Evolutionary conservation across 805 yeast genomes (phyloP).

Genomic region (Naumovozyma dairenensis): DNA sequence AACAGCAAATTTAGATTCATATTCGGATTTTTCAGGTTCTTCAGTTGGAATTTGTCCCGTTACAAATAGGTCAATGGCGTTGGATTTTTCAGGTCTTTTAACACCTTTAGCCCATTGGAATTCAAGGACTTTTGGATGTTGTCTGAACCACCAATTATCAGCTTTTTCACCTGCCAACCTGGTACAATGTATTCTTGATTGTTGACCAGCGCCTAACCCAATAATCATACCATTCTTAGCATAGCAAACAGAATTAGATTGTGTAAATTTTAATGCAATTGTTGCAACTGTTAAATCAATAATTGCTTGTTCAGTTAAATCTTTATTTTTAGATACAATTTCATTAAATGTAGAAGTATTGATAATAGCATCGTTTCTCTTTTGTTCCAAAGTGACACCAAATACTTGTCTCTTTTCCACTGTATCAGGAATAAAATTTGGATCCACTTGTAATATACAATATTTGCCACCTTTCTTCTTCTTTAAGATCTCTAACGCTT

Average conservation of each 20-base stretch:
- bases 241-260: conserved; percentile 95
- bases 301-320: conserved; percentile 80
- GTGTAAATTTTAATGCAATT: conserved; percentile 95
- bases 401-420: conserved; percentile 88
- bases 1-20: conserved; percentile 75
- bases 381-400: conserved; percentile 90
- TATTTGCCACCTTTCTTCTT: conserved; percentile 96
- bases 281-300: conserved; percentile 94
- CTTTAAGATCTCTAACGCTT: conserved; percentile 77
- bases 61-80: conserved; percentile 90
- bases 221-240: conserved; percentile 98
- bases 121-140: conserved; percentile 85
- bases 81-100: conserved; percentile 96
- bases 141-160: conserved; percentile 99
- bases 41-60: conserved; percentile 82
- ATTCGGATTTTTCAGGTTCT: conserved; percentile 90
- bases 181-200: conserved; percentile 96
- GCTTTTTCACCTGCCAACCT: conserved; percentile 98
- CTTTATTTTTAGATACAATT: conserved; percentile 77
- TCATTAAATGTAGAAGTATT: conserved; percentile 84
- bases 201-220: conserved; percentile 99
- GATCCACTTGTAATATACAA: conserved; percentile 91
- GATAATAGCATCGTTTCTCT: conserved; percentile 94
- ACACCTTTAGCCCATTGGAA: conserved; percentile 98
- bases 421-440: conserved; percentile 72